Base-by-base conservation (phyloP, 2,329 filamentous ascomycete species). In the Mycocentrospora acerina region DNA sequence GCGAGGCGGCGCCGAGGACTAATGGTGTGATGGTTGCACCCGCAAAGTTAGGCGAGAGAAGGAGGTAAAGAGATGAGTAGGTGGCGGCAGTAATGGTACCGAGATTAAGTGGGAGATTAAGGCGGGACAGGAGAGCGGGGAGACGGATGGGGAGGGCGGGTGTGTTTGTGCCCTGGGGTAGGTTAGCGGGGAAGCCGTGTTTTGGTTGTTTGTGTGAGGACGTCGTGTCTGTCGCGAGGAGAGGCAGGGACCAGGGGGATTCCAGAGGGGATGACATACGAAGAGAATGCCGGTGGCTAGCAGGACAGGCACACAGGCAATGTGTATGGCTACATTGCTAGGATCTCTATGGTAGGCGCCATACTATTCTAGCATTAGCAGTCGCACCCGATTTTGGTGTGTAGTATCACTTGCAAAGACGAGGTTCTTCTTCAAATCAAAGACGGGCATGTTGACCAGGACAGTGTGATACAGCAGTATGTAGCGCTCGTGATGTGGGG, bases 1-100 rank as follows among this genome's bases (percentile, higher is more conserved):
- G 80, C 3, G 87, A 87, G 10, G 88, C 85, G 39, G 79, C 81
- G 22, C 71, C 83, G 19, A 96, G 70, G 48, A 95, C 82, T 18
- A 96, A 72, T 1, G 86, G 79, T 3, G 87, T 82, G 24, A 94
- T 73, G 13, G 85, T 71, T 7, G 80, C 81, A 35, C 93, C 91
- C 3, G 91, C 93, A 2, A 95, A 83, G 40, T 66, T 66, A 1
- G 91, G 93, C 62, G 96, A 91, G 54, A 97, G 83, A n/a, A 96
- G 77, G 26, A 97, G 77, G 64, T 97, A 98, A 39, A 96, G 80
- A 1, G 78, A 77, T 12, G 84, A 78, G 71, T 93, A 95, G 22
- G 82, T 61, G 9, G 79, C 46, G 16, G 74, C 74, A 33, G 70
- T 71, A 42, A 81, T 71, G 9, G 80, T 82, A 25, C 57, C 47